phyloP scores from a whole-genome alignment of 2,329 filamentous ascomycete species.

The Trichoderma cornu-damae region DNA sequence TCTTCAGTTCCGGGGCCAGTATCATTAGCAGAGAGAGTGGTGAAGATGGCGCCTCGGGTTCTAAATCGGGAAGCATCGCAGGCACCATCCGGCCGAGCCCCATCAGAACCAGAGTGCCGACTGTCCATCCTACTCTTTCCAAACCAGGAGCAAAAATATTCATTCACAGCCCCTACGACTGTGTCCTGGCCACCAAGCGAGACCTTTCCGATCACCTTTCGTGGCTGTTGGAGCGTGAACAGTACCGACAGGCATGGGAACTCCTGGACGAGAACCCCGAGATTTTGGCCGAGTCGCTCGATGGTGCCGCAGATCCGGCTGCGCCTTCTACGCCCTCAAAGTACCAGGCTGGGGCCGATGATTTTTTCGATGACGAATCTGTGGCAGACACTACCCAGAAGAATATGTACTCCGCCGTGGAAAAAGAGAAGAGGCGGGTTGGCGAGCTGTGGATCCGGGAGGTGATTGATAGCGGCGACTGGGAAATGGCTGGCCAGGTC shows the following conservation, averaged over 20 bases:
- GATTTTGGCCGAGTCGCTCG: slow-evolving; percentile 44
- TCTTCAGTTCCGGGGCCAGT: slow-evolving; percentile 84
- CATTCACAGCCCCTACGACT: slow-evolving; percentile 94
- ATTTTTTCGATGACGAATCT: slow-evolving; percentile 68
- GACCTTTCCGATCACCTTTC: slow-evolving; percentile 78
- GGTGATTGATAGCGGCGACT: slow-evolving; percentile 68
- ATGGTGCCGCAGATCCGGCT: slow-evolving; percentile 37
- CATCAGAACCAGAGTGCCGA: slow-evolving; percentile 27
- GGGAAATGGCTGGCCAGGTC: slow-evolving; percentile 71
- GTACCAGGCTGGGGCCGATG: slow-evolving; percentile 41
- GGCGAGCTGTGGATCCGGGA: slow-evolving; percentile 93
- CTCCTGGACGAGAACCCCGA: slow-evolving; percentile 86
- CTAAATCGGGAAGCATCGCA: slow-evolving; percentile 37
- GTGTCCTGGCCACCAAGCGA: slow-evolving; percentile 82
- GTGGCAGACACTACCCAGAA: slow-evolving; percentile 54
- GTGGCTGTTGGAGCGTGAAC: slow-evolving; percentile 78
- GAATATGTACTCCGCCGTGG: slow-evolving; percentile 58
- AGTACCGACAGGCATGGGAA: slow-evolving; percentile 83
- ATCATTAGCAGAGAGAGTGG: slow-evolving; percentile 58
- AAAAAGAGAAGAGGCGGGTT: slow-evolving; percentile 84
- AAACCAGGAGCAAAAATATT: slow-evolving; percentile 69
- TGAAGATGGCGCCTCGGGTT: slow-evolving; percentile 50
- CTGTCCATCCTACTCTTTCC: slow-evolving; percentile 50
- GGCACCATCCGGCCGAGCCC: slow-evolving; percentile 29
- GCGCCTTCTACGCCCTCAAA: slow-evolving; percentile 39